Percentiles rank a stretch among this genome's conserved stretches.
phyloP scores from a whole-genome alignment of 352 stramenopile genomes.

The Thraustochytrium striatum region DNA sequence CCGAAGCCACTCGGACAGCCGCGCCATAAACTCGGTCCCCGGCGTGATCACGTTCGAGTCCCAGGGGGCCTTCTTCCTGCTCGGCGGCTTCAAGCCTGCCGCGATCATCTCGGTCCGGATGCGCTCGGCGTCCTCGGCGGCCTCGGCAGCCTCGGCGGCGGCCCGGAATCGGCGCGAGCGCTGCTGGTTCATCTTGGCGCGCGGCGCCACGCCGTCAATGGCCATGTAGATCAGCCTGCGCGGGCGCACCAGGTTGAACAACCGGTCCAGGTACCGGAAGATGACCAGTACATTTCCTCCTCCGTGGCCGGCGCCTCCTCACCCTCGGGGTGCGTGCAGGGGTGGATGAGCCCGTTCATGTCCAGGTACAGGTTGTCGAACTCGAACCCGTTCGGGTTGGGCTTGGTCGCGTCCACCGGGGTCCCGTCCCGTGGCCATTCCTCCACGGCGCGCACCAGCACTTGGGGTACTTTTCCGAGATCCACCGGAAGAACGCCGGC shows the following conservation, averaged over 20 bases:
- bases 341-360: slow-evolving; percentile 99
- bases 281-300: slow-evolving; percentile 97
- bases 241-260: slow-evolving; percentile 88
- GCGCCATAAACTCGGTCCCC: slow-evolving; percentile 81
- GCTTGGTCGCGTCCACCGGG: slow-evolving; percentile 68
- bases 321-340: slow-evolving; percentile 93
- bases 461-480: slow-evolving; percentile 98
- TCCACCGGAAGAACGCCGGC: slow-evolving; percentile 98
- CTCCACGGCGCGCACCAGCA: slow-evolving; percentile 80
- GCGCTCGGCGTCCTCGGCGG: slow-evolving; percentile 58
- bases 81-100: slow-evolving; percentile 67
- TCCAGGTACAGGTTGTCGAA: slow-evolving; percentile 99
- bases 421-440: slow-evolving; percentile 64
- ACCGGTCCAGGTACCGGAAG: slow-evolving; percentile 90
- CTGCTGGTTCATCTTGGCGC: slow-evolving; percentile 99
- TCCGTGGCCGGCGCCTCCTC: slow-evolving; percentile 80
- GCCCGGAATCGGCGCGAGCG: slow-evolving; percentile 90
- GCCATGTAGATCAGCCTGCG: slow-evolving; percentile 93
- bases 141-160: slow-evolving; percentile 89
- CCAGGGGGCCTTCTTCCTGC: slow-evolving; percentile 77
- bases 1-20: slow-evolving; percentile 57
- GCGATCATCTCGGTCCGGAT: slow-evolving; percentile 62
- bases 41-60: slow-evolving; percentile 99
- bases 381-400: slow-evolving; percentile 88
- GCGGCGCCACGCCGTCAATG: slow-evolving; percentile 95